Percentiles rank a stretch among this genome's conserved stretches.
phyloP scores from a whole-genome alignment of 176 grass and related monocot genomes.

The Oryza nivara region DNA sequence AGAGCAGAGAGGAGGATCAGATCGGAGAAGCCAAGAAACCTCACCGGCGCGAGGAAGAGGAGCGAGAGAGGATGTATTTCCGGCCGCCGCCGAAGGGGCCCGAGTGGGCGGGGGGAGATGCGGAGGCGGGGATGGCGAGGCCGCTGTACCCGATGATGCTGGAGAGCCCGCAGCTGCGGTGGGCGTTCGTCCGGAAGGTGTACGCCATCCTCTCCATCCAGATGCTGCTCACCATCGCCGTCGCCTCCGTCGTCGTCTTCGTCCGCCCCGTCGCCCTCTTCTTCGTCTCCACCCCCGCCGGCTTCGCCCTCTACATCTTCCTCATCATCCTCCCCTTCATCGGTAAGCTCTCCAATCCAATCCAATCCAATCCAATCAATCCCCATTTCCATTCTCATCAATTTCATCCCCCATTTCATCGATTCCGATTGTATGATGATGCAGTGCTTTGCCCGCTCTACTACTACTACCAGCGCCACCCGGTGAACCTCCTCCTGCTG shows the following conservation, averaged over 20 bases:
- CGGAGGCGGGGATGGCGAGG: constrained; percentile 50
- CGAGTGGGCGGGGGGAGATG: constrained; percentile 46
- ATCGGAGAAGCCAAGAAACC: not conserved
- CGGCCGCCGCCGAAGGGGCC: constrained; percentile 57
- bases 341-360: constrained; percentile 20
- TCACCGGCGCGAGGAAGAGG: not conserved
- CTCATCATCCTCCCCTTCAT: constrained; percentile 90
- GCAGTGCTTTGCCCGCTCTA: constrained; percentile 88
- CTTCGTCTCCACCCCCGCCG: constrained; percentile 73
- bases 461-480: constrained; percentile 83
- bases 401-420: not conserved
- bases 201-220: constrained; percentile 88
- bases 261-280: constrained; percentile 70
- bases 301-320: constrained; percentile 87
- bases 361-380: not conserved
- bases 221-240: constrained; percentile 79
- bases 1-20: not conserved
- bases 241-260: constrained; percentile 74
- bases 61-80: constrained; percentile 55
- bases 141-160: constrained; percentile 90
- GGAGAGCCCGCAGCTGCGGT: constrained; percentile 81
- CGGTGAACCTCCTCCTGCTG: constrained; percentile 81
- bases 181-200: constrained; percentile 86
- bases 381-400: not conserved
- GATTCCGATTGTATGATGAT: not conserved